These are phyloP conservation scores for Mucor indicus DNA, from an alignment of 371 early-diverging fungal genomes.

Conservation along the genomic window DNA sequence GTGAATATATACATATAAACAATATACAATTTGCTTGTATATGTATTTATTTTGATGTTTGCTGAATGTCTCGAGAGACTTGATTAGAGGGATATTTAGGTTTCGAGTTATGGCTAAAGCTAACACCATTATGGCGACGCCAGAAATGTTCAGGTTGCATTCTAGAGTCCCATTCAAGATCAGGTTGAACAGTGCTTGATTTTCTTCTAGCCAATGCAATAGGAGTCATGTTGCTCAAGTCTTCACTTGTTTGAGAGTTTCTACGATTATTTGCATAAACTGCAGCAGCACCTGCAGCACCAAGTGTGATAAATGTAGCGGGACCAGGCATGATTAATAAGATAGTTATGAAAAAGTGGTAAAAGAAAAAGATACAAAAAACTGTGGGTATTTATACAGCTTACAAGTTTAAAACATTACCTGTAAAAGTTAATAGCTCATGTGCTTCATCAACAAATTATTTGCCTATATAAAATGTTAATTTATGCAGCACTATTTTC, in stretches of 20 bases:
- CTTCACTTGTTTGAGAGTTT: conserved; percentile 11
- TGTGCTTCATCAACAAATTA: too few relatives aligned
- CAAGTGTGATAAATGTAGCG: conserved; percentile 39
- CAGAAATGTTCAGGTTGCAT: conserved; percentile 41
- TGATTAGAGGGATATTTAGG: conserved; percentile 23
- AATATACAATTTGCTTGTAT: too few relatives aligned
- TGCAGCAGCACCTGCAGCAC: conserved; percentile 43
- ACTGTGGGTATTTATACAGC: too few relatives aligned
- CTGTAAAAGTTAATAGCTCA: too few relatives aligned
- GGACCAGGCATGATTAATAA: conserved; percentile 35
- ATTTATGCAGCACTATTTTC: too few relatives aligned
- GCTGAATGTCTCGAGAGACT: too few relatives aligned
- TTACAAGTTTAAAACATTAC: too few relatives aligned
- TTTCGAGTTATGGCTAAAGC: conserved; percentile 42
- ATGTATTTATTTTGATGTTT: too few relatives aligned
- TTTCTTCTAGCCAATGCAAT: conserved; percentile 32
- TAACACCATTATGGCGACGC: conserved; percentile 44
- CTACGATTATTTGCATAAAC: conserved; percentile 27
- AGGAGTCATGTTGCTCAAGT: conserved; percentile 11
- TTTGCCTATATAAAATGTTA: too few relatives aligned
- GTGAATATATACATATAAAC: too few relatives aligned
- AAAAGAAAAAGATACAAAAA: too few relatives aligned
- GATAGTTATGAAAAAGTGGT: too few relatives aligned
- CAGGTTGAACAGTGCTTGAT: conserved; percentile 24
- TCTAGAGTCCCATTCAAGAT: conserved; percentile 27